phyloP scores from a whole-genome alignment of 2,329 filamentous ascomycete species.

The Fusarium agapanthi region DNA sequence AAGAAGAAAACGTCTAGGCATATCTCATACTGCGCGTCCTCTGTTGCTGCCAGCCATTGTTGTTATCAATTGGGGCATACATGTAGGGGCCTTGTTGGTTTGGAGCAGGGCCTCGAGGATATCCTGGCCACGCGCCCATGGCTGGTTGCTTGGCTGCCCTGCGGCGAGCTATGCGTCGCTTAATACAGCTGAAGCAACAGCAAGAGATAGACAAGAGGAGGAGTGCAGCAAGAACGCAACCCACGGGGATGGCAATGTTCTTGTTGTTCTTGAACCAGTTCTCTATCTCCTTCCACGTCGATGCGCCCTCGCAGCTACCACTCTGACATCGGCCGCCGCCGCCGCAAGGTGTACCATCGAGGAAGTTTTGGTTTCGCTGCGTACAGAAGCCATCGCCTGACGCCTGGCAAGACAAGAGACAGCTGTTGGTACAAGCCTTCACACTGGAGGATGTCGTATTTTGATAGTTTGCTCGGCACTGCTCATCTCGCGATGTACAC shows the following conservation, averaged over 20 bases:
- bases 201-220: slow-evolving; percentile 73
- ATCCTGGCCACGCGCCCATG: slow-evolving; percentile 41
- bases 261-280: slow-evolving; percentile 82
- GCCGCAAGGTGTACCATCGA: slow-evolving; percentile 88
- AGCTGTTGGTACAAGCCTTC: slow-evolving; percentile 75
- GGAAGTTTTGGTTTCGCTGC: slow-evolving; percentile 85
- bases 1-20: slow-evolving; percentile 33
- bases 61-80: slow-evolving; percentile 33
- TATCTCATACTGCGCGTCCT: slow-evolving; percentile 44
- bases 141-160: slow-evolving; percentile 39
- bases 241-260: slow-evolving; percentile 83
- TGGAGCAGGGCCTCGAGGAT: slow-evolving; percentile 20
- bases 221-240: slow-evolving; percentile 74
- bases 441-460: slow-evolving; percentile 78
- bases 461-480: slow-evolving; percentile 88
- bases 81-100: slow-evolving; percentile 32
- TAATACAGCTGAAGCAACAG: slow-evolving; percentile 67
- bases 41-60: slow-evolving; percentile 28
- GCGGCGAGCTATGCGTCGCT: slow-evolving; percentile 38
- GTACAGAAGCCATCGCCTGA: slow-evolving; percentile 78
- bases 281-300: slow-evolving; percentile 73
- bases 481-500: slow-evolving; percentile 89
- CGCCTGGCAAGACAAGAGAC: slow-evolving; percentile 78
- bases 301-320: slow-evolving; percentile 78
- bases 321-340: slow-evolving; percentile 82